These are phyloP conservation scores for Pleurostoma richardsiae DNA, from an alignment of 2,329 filamentous ascomycete species.

Conservation along the genomic window DNA sequence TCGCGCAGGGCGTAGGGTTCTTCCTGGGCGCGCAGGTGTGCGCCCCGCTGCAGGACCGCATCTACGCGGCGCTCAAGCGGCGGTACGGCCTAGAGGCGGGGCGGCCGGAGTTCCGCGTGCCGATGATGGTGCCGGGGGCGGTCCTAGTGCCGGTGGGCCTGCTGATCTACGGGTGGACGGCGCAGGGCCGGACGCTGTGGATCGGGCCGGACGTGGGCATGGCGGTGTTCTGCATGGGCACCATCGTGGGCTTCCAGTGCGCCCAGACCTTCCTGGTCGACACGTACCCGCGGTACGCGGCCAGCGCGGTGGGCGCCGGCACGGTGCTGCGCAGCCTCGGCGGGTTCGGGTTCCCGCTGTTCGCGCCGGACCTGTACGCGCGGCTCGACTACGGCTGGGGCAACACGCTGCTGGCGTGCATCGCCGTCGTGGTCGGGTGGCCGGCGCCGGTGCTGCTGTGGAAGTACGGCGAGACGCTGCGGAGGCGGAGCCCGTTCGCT, in stretches of 20 bases:
- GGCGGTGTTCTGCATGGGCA: slow-evolving; percentile 27
- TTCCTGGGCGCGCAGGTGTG: slow-evolving; percentile 31
- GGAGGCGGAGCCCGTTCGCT: slow-evolving; percentile 19
- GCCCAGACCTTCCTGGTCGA: slow-evolving; percentile 43
- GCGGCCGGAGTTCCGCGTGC: slow-evolving; percentile 40
- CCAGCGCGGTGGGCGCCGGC: slow-evolving; percentile 36
- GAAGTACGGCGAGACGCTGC: slow-evolving; percentile 34
- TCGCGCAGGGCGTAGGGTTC: slow-evolving; percentile 28
- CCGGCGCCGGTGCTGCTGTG: slow-evolving; percentile 38
- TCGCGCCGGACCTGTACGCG: slow-evolving; percentile 40
- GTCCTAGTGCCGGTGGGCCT: slow-evolving; percentile 38
- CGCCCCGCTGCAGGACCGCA: slow-evolving; percentile 38
- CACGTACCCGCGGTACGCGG: slow-evolving; percentile 38
- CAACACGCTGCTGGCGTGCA: slow-evolving; percentile 34
- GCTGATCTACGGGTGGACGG: slow-evolving; percentile 40
- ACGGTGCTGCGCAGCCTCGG: slow-evolving; percentile 41
- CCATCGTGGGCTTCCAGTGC: slow-evolving; percentile 36
- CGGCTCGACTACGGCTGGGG: slow-evolving; percentile 35
- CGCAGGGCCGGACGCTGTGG: slow-evolving; percentile 36
- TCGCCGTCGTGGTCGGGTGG: slow-evolving; percentile 32
- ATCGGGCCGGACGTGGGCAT: slow-evolving; percentile 39
- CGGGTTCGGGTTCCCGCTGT: slow-evolving; percentile 46
- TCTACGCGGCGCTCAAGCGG: slow-evolving; percentile 36
- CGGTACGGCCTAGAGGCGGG: slow-evolving; percentile 22
- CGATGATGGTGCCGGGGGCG: slow-evolving; percentile 47